Evolutionary conservation across 108 stramenopile genomes (phyloP).

Genomic region (Licmophora abbreviata): DNA sequence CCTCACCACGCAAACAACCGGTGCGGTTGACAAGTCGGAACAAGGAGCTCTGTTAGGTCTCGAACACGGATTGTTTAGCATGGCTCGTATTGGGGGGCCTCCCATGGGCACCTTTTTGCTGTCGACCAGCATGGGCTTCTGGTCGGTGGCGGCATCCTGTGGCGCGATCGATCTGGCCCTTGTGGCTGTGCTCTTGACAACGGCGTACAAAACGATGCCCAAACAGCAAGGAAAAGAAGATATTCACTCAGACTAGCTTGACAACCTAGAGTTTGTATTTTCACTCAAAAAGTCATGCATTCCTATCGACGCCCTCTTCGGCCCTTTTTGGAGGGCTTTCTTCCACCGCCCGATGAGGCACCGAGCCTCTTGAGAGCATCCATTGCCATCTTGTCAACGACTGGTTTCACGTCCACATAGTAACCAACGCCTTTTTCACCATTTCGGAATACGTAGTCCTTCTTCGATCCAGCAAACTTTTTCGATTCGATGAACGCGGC

Average conservation of each 20-base stretch:
- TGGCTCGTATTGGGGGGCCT: conserved; percentile 64
- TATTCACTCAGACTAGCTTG: no score
- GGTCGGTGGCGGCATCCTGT: conserved; percentile 19
- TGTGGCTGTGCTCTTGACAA: conserved; percentile 3
- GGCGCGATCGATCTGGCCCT: conserved; percentile 19
- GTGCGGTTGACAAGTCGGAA: conserved; percentile 35
- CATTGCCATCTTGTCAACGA: conserved; percentile 46
- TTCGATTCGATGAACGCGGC: conserved; percentile 47
- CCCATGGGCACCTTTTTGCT: conserved; percentile 43
- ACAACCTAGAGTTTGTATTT: background rate
- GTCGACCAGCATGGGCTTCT: conserved; percentile 7
- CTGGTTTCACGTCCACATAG: conserved; percentile 63
- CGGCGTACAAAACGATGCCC: no score
- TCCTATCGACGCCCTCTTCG: conserved; percentile 28
- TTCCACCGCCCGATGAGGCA: background rate
- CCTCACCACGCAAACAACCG: conserved; percentile 69
- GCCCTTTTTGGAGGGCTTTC: conserved; percentile 21
- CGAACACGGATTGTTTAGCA: conserved; percentile 72
- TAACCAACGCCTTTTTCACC: conserved; percentile 71
- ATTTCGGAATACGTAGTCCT: conserved; percentile 64
- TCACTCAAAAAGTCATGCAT: background rate
- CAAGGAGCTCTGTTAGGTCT: conserved; percentile 69
- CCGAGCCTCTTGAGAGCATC: conserved; percentile 18
- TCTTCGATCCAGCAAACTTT: conserved; percentile 64
- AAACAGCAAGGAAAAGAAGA: no score